These are phyloP conservation scores for Sisymbrium altissimum DNA, from an alignment of 345 rosid genomes.

Conservation along the genomic window DNA sequence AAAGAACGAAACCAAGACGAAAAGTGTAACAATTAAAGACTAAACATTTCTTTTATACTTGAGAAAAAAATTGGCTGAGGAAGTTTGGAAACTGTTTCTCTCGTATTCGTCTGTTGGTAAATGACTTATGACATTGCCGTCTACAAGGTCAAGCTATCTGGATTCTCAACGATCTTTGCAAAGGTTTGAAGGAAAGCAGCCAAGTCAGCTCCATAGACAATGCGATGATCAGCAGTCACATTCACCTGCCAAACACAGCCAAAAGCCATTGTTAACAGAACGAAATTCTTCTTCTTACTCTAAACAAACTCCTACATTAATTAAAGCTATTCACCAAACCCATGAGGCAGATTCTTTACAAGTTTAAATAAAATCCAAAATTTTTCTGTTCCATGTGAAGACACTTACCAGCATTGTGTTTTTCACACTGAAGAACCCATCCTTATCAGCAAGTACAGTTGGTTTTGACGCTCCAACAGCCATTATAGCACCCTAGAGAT, in stretches of 20 bases:
- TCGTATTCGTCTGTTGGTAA: background rate
- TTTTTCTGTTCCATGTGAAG: background rate
- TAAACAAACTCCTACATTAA: background rate
- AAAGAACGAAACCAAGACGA: constrained; percentile 9
- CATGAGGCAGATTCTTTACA: background rate
- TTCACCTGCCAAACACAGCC: constrained; percentile 59
- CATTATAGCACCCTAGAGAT: constrained; percentile 94
- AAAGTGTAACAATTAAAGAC: constrained; percentile 2
- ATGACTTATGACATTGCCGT: background rate
- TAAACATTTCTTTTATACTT: background rate
- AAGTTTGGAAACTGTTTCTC: constrained; percentile 15
- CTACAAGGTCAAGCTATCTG: constrained; percentile 79
- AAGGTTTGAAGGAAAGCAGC: constrained; percentile 93
- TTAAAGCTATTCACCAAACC: background rate
- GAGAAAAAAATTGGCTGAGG: background rate
- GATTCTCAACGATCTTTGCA: constrained; percentile 80
- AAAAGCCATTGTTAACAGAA: background rate
- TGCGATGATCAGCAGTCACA: constrained; percentile 94
- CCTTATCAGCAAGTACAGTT: constrained; percentile 76
- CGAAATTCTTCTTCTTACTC: background rate
- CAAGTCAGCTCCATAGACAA: constrained; percentile 90
- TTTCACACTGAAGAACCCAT: constrained; percentile 88
- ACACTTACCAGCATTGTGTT: constrained; percentile 80
- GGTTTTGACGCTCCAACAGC: constrained; percentile 99
- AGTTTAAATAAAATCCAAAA: background rate